Percentiles rank a stretch among this genome's conserved stretches.
These are phyloP conservation scores for Diaporthe vaccinii DNA, from an alignment of 2,329 filamentous ascomycete genomes.

Conservation along the genomic window DNA sequence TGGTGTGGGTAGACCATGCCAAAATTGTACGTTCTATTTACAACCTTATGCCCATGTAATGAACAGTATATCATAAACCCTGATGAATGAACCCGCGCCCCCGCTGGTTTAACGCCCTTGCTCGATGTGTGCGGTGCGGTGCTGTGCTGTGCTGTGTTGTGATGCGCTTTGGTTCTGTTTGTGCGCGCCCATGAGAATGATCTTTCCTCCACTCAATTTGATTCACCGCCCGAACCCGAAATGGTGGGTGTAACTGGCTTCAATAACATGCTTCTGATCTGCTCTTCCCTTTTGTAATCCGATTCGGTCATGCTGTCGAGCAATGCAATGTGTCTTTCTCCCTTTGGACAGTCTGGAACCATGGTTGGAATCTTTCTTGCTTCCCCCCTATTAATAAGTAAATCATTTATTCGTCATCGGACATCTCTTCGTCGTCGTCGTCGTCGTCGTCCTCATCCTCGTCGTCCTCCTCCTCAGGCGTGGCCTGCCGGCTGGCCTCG, in stretches of 20 bases:
- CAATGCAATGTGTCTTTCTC: neutral
- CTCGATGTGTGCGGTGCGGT: neutral
- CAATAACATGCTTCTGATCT: constrained; percentile 6
- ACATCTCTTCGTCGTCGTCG: constrained; percentile 6
- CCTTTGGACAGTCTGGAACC: neutral
- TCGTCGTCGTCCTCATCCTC: neutral
- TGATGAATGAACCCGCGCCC: neutral
- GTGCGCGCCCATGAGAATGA: neutral
- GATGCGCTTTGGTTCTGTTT: neutral
- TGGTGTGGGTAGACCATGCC: neutral
- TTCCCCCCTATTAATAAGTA: neutral
- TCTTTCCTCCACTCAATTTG: neutral
- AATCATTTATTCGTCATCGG: neutral
- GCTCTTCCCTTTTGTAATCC: neutral
- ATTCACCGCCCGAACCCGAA: too few species aligned
- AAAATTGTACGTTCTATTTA: neutral
- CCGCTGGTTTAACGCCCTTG: constrained; percentile 3
- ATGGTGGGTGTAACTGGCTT: neutral
- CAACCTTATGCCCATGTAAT: neutral
- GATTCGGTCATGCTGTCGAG: constrained; percentile 5
- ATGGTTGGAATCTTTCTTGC: neutral
- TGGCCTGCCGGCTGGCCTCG: constrained; percentile 40
- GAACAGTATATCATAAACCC: neutral
- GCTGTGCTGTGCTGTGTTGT: neutral
- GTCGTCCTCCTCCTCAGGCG: constrained; percentile 23